Evolutionary conservation across 148 eudicot genomes (phyloP).

Genomic region (Rhododendron griersonianum): DNA sequence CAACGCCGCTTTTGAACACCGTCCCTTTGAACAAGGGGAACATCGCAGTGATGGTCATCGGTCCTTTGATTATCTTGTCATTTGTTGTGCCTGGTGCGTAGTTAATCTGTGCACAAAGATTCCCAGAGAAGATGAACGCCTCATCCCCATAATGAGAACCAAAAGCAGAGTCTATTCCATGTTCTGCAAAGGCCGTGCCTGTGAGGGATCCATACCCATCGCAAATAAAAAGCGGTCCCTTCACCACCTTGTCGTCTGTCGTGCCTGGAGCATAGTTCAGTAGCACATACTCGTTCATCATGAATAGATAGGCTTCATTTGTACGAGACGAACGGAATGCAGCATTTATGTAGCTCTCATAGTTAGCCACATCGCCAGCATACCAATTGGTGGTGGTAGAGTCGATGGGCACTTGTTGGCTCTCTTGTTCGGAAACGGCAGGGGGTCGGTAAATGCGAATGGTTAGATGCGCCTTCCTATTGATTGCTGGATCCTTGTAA

Average conservation of each 20-base stretch:
- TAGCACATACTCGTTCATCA: not conserved
- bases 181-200: conserved; percentile 1
- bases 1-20: not conserved
- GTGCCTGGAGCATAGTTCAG: not conserved
- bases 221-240: not conserved
- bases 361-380: conserved; percentile 1
- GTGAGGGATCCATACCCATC: not conserved
- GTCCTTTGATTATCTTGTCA: conserved; percentile 7
- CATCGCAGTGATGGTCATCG: conserved; percentile 7
- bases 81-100: not conserved
- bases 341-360: conserved; percentile 3
- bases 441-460: not conserved
- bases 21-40: conserved; percentile 8
- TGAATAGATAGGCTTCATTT: conserved; percentile 5
- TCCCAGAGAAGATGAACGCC: not conserved
- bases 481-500: not conserved
- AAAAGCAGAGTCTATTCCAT: conserved; percentile 5
- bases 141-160: not conserved
- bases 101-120: not conserved
- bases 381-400: not conserved
- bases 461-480: not conserved
- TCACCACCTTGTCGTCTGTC: conserved; percentile 1
- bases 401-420: not conserved
- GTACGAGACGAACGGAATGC: not conserved
- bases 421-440: too few species aligned